Evolutionary conservation across 2,329 filamentous ascomycete genomes (phyloP), one percentile per base, ranked within the genome.

Genomic region (Drechslera avenae): DNA sequence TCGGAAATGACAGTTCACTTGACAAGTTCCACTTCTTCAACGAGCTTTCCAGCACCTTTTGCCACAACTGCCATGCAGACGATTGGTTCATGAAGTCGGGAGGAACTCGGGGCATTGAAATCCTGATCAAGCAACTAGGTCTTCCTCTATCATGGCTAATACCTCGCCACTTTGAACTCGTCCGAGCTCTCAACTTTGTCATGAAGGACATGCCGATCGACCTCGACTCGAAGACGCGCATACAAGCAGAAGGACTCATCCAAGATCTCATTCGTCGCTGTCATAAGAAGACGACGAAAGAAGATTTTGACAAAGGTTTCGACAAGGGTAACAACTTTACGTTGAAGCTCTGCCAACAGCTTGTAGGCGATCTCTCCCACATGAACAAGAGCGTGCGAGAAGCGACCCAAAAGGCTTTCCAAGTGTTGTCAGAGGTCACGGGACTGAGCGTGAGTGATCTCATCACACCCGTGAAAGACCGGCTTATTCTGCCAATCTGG

Each of bases 61-160:
- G 90, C 63, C 94, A 99, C 71, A 91, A 90, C 59, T 99, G 94
- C 72, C 92, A 97, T 64, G 91, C 94, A 64, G 93, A 99, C 71
- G 94, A 99, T 66, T 99, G 95, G 94, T 99, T 96, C 68, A 92
- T 92, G 44, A 99, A 99, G 75, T 89, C 91, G 31, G 94, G 93
- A 40, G 94, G 94, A 32, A 92, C 89, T 46, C 78, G 93, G 16
- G 95, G 95, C 47, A 97, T 99, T 64, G 88, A 90, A 66, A 87
- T 95, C 49, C 78, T 99, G 50, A 86, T 93, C 26, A 93, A 90
- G 2, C 88, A 93, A 61, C 79, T 97, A 47, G 86, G 93, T 45
- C 81, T 99, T 39, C 91, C 91, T 34, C 89, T 95, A 64, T 72
- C 79, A 1, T 99, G 94, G 91, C 80, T 99, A 28, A 81, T 85